These are phyloP conservation scores for Talaromyces liani DNA, from an alignment of 495 filamentous ascomycete species.

Conservation along the genomic window DNA sequence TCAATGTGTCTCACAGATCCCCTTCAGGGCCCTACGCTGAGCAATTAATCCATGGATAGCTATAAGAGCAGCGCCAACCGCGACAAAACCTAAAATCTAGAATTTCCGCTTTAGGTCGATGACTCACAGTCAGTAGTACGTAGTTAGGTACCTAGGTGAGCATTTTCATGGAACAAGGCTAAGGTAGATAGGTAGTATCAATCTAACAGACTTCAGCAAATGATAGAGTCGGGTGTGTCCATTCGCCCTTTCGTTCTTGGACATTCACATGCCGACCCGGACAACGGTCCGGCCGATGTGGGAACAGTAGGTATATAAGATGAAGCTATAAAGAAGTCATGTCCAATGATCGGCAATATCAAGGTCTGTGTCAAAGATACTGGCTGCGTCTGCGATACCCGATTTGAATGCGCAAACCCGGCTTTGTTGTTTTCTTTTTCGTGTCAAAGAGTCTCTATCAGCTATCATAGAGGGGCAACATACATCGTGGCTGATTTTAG, in stretches of 20 bases:
- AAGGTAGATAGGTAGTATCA: not conserved
- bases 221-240: not conserved
- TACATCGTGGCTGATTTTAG: not conserved
- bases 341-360: not conserved
- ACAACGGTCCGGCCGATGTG: not conserved
- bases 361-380: not conserved
- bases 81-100: conserved; percentile 1
- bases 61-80: conserved; percentile 2
- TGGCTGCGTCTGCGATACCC: not conserved
- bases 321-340: not conserved
- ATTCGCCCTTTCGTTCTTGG: not conserved
- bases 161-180: too few relatives aligned
- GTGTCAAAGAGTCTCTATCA: not conserved
- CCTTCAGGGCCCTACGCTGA: not conserved
- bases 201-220: not conserved
- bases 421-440: not conserved
- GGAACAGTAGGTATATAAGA: not conserved
- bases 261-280: conserved; percentile 1
- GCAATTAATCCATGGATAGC: not conserved
- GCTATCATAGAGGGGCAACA: not conserved
- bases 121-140: not conserved
- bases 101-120: not conserved
- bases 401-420: not conserved
- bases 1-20: not conserved
- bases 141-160: not conserved